Base-by-base conservation (phyloP, 305 asterid genomes). In the Solanum aculeatissimum region DNA sequence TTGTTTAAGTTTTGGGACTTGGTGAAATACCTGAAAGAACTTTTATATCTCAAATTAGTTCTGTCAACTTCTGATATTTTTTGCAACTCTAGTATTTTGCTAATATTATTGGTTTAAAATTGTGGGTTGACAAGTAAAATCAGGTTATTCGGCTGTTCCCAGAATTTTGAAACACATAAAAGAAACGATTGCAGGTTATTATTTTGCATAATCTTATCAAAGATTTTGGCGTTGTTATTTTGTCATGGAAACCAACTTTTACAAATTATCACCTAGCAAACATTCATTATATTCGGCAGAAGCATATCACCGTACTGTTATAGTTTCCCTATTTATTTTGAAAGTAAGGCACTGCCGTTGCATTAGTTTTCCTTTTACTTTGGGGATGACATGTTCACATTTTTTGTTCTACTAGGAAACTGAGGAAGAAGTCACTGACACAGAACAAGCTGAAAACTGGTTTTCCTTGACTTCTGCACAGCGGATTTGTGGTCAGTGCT, bases 391-490 rank as follows among this genome's bases (percentile, higher is more conserved):
- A 32, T 68, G 57, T 21, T 60, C 60, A 62, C 55, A 83, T 29
- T 82, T 71, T 79, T 89, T 88, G 60, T 83, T 84, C 85, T 88
- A 35, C 88, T 88, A 97, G 99, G 99, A 97, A 93, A 94, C 93
- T 71, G 98, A 94, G 90, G 99, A 97, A 90, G 99, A 97, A 90
- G 99, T 95, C 77, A 94, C 98, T 5, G 98, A 97, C 88, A 93
- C 97, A 68, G 98, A 97, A 90, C 99, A 95, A 89, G 98, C 98
- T 87, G 98, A 97, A 88, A 97, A 97, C 90, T 97, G 99, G 99
- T 97, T 97, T 85, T 97, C 98, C 19, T 85, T 94, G 90, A 93
- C 99, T 77, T 95, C 99, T 91, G 98, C 98, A 70, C 98, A 95
- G 84, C 96, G 99, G 88, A 93, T 97, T 85, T 95, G 98, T 84